phyloP scores from a whole-genome alignment of 139 green algal species.

The Chlorella sp. region DNA sequence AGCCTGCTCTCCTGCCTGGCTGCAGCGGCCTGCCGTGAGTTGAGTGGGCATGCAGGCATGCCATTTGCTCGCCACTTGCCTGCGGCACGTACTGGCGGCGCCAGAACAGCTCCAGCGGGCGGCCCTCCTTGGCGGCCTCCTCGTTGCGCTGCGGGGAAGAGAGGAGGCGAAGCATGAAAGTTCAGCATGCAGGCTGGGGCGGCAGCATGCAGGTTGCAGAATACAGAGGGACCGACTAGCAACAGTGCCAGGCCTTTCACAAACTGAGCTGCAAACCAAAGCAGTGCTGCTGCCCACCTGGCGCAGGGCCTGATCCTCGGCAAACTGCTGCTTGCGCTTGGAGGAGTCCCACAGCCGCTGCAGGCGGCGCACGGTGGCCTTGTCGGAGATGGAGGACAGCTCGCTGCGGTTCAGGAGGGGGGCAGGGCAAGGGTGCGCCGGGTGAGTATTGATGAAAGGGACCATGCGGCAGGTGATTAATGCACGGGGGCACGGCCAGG shows the following conservation, averaged over 20 bases:
- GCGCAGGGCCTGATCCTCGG: conserved; percentile 58
- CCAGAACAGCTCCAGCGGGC: conserved; percentile 76
- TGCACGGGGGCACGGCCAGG: no score
- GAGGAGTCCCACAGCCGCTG: conserved; percentile 47
- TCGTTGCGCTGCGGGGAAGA: conserved; percentile 52
- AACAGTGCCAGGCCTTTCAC: neutral
- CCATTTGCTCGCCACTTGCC: no score
- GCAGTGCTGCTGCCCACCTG: neutral
- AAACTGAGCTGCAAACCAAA: no score
- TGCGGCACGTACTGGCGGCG: conserved; percentile 81
- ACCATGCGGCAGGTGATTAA: no score
- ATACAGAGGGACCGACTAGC: no score
- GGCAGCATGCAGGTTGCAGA: no score
- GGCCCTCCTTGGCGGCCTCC: conserved; percentile 35
- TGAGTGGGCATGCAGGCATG: no score
- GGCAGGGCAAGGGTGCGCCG: neutral
- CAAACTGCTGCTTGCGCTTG: conserved; percentile 51
- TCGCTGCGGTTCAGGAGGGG: neutral
- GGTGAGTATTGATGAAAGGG: no score
- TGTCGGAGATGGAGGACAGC: conserved; percentile 37
- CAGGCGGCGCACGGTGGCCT: conserved; percentile 46
- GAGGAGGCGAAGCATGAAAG: no score
- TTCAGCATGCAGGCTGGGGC: no score
- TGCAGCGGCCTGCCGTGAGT: no score
- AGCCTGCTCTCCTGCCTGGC: no score